Base-by-base conservation (phyloP, 1,284 basidiomycete species). In the Tranzscheliella williamsii region DNA sequence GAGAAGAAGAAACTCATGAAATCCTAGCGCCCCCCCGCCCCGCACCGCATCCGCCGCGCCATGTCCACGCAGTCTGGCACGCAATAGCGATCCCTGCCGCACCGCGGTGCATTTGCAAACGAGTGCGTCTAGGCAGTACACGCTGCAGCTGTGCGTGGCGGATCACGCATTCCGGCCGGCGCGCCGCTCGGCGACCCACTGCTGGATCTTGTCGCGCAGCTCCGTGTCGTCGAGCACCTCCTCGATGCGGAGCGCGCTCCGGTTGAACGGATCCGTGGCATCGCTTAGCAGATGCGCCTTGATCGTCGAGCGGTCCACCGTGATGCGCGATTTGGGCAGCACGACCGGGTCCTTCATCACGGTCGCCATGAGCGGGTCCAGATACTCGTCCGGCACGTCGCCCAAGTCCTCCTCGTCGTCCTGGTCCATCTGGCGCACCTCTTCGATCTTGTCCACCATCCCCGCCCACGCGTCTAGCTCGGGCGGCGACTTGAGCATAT, bases 301-400 rank as follows among this genome's bases (percentile, higher is more conserved):
- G 81, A 99, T 98, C 1, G 94, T 98, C 1, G 88, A 84, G 30
- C 89, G 85, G 78, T 99, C 95, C 36, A 99, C 79, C 22, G 89
- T 83, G 0, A 86, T 82, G 44, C 83, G 84, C 2, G 92, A 96
- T 0, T 88, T 86, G 0, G 95, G 95, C 38, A 99, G 79, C 32
- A 86, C 85, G 51, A 98, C 94, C 1, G 95, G 95, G 76, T 98
- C 91, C 50, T 86, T 87, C 95, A 99, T 99, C 48, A 99, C 75
- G 1, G 90, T 91, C 64, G 85, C 89, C 87, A 95, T 92, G 60
- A 96, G 81, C 1, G 91, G 90, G 78, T 95, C 72, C 45, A 93
- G 79, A 82, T 88, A 98, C 75, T 98, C 94, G 50, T 99, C 95
- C 0, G 95, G 95, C 35, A 95, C 81, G 26, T 98, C 94, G 27